Evolutionary conservation across 805 yeast species (phyloP).

Genomic region (Metschnikowia lachancei): DNA sequence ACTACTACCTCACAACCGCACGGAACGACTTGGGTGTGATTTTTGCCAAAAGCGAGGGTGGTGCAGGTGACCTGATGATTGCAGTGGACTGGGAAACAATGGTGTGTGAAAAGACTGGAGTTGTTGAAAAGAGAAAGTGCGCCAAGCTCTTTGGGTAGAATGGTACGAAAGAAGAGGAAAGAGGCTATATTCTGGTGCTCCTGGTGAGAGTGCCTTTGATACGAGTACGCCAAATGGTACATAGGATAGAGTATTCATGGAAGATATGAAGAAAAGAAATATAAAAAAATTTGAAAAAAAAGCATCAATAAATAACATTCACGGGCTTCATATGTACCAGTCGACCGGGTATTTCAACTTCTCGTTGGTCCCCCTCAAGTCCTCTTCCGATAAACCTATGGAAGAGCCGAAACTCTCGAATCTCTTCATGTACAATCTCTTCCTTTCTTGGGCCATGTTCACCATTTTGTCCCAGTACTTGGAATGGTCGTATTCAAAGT

Average conservation of each 20-base stretch:
- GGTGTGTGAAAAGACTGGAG: constrained; percentile 75
- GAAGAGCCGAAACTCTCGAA: constrained; percentile 67
- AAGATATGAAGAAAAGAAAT: neutral
- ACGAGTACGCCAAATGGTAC: neutral
- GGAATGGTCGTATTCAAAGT: constrained; percentile 79
- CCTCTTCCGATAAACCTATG: constrained; percentile 81
- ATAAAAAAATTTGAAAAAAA: neutral
- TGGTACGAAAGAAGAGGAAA: neutral
- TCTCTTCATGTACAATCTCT: constrained; percentile 61
- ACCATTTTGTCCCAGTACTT: constrained; percentile 74
- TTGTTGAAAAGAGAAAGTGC: constrained; percentile 76
- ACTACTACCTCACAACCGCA: constrained; percentile 87
- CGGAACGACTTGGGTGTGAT: constrained; percentile 91
- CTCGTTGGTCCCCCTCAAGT: constrained; percentile 53
- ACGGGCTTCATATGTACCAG: constrained; percentile 11
- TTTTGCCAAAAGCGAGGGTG: constrained; percentile 72
- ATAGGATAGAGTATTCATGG: neutral
- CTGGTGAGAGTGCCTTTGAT: no score
- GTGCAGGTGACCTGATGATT: constrained; percentile 71
- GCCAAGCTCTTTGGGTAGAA: constrained; percentile 68
- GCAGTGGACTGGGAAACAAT: constrained; percentile 96
- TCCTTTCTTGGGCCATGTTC: constrained; percentile 57
- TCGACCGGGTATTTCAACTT: constrained; percentile 28
- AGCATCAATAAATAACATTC: neutral
- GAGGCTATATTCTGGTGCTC: no score